Evolutionary conservation across 371 early-diverging fungal species (phyloP).

Genomic region (Parasitella parasitica): DNA sequence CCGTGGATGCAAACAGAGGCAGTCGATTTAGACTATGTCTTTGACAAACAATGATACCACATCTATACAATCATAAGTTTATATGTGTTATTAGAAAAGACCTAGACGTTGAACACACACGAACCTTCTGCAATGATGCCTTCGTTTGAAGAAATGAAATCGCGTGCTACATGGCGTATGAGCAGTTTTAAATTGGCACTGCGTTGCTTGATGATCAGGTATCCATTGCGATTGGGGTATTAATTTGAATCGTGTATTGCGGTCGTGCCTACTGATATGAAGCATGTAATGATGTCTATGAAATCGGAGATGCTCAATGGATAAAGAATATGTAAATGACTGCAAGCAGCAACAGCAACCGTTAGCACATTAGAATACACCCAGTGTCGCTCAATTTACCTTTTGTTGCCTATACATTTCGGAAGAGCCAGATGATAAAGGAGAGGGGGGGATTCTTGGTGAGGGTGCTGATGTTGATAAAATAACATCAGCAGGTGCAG

Average conservation of each 20-base stretch:
- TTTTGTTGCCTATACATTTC: background rate
- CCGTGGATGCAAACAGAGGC: slow-evolving; percentile 10
- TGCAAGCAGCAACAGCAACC: background rate
- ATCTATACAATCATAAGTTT: slow-evolving; percentile 8
- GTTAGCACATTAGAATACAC: background rate
- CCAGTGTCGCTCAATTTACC: background rate
- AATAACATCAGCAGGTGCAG: background rate
- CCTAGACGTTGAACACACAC: background rate
- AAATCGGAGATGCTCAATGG: background rate
- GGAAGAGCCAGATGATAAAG: background rate
- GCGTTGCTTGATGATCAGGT: slow-evolving; percentile 4
- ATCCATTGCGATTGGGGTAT: slow-evolving; percentile 20
- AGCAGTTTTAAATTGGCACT: slow-evolving; percentile 18
- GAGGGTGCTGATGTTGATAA: background rate
- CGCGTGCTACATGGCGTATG: slow-evolving; percentile 3
- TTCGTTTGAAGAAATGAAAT: slow-evolving; percentile 21
- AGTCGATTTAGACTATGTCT: slow-evolving; percentile 25
- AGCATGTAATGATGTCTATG: slow-evolving; percentile 13
- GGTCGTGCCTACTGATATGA: slow-evolving; percentile 5
- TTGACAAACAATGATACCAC: slow-evolving; percentile 25
- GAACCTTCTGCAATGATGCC: slow-evolving; percentile 32
- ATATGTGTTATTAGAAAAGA: background rate
- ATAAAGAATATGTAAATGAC: background rate
- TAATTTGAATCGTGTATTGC: slow-evolving; percentile 7
- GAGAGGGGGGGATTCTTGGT: background rate